Percentiles rank a stretch among this genome's conserved stretches.
Evolutionary conservation across 2,329 filamentous ascomycete genomes (phyloP).

Genomic region (Cladosporium sp.): DNA sequence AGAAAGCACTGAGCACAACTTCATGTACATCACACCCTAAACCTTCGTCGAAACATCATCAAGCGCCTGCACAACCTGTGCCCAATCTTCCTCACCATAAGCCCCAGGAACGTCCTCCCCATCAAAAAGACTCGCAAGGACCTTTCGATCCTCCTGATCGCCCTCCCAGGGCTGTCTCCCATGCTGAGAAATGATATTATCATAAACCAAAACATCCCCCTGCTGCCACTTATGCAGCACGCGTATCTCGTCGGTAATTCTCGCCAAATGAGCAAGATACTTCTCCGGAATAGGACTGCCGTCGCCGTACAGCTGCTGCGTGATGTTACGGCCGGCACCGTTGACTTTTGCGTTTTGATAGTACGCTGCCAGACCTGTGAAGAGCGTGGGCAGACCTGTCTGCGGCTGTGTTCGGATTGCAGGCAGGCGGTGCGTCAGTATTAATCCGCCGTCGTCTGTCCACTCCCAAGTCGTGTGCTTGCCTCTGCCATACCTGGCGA

Average conservation of each 20-base stretch:
- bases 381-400: conserved; percentile 43
- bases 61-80: conserved; percentile 43
- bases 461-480: conserved; percentile 47
- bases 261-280: conserved; percentile 38
- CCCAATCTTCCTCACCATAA: conserved; percentile 42
- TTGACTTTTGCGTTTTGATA: conserved; percentile 35
- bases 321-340: conserved; percentile 29
- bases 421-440: conserved; percentile 44
- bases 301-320: conserved; percentile 42
- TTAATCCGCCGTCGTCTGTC: conserved; percentile 37
- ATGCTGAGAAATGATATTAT: conserved; percentile 48
- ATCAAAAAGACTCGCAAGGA: conserved; percentile 47
- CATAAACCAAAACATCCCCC: conserved; percentile 46
- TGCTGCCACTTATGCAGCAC: conserved; percentile 46
- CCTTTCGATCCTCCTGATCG: conserved; percentile 42
- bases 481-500: conserved; percentile 42
- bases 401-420: conserved; percentile 44
- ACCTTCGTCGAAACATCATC: conserved; percentile 18
- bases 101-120: conserved; percentile 41
- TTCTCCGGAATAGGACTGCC: conserved; percentile 45
- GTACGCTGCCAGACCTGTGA: conserved; percentile 44
- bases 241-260: conserved; percentile 47
- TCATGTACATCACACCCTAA: too few relatives aligned
- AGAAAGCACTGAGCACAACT: too few relatives aligned
- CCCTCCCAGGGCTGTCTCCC: conserved; percentile 46